Conservation (phyloP, 2,329 filamentous ascomycete species). For the Nigrograna mackinnonii region DNA sequence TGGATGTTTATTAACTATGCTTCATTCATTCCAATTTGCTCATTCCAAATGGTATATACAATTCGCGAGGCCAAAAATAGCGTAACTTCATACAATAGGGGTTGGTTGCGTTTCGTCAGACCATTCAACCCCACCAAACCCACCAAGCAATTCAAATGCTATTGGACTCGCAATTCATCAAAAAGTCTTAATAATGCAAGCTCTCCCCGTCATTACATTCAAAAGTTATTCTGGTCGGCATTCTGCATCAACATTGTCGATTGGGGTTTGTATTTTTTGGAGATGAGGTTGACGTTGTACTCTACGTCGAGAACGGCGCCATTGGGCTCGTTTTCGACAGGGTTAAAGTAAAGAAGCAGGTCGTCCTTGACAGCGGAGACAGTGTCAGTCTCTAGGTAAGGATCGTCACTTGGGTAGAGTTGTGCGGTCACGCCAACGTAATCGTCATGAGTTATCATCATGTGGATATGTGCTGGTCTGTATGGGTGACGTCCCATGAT, state of each 20-base stretch:
- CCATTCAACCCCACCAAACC: too few species aligned
- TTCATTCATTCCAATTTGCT: too few species aligned
- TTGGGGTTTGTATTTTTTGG: conserved; percentile 35
- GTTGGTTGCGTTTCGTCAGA: too few species aligned
- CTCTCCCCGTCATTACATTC: too few species aligned
- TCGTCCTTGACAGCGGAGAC: conserved; percentile 55
- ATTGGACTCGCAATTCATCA: too few species aligned
- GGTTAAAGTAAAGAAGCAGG: conserved; percentile 33
- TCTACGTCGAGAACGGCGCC: conserved; percentile 57
- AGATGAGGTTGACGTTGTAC: conserved; percentile 54
- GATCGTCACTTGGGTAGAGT: conserved; percentile 58
- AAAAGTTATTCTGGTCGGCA: background rate
- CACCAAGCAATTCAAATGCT: too few species aligned
- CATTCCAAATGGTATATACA: too few species aligned
- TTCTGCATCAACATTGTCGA: conserved; percentile 33
- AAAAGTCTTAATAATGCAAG: too few species aligned
- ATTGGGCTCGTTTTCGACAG: conserved; percentile 49
- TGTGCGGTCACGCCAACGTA: conserved; percentile 57
- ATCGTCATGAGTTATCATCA: conserved; percentile 52
- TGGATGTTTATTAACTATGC: too few species aligned
- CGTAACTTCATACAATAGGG: too few species aligned
- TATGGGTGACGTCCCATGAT: conserved; percentile 58
- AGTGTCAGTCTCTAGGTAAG: conserved; percentile 41
- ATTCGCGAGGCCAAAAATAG: too few species aligned
- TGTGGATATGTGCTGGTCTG: conserved; percentile 59